Percentiles rank a stretch among this genome's conserved stretches.
phyloP scores from a whole-genome alignment of 345 rosid genomes.

The Syzygium oleosum region DNA sequence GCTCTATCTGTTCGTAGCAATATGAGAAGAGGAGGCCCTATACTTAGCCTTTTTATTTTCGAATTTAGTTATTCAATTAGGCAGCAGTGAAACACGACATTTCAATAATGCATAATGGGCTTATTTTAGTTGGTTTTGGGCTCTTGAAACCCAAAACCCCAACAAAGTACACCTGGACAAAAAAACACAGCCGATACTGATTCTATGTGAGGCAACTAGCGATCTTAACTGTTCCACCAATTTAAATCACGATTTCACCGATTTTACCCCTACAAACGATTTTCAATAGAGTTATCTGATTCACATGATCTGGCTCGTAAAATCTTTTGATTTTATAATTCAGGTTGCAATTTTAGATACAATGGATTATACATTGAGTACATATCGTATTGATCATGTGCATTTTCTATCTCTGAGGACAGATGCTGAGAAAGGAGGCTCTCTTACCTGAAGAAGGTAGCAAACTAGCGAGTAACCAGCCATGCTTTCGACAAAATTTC shows the following conservation, averaged over 20 bases:
- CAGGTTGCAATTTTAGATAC: neutral
- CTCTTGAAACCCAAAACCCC: neutral
- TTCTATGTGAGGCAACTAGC: neutral
- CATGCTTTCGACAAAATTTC: slow-evolving; percentile 99
- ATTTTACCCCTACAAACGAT: neutral
- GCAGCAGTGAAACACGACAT: neutral
- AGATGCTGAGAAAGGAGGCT: neutral
- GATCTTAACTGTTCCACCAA: neutral
- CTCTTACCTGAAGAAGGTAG: slow-evolving; percentile 86
- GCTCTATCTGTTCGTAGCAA: neutral
- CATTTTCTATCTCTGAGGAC: neutral
- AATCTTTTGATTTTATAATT: neutral
- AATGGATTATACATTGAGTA: neutral
- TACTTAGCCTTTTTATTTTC: too few relatives aligned
- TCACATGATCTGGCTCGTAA: neutral
- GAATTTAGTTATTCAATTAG: neutral
- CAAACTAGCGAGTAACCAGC: slow-evolving; percentile 98
- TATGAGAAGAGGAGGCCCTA: neutral
- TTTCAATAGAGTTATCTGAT: neutral
- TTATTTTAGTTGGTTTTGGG: neutral
- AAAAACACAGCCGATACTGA: neutral
- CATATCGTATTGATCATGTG: neutral
- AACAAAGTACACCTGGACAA: neutral
- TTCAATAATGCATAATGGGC: neutral
- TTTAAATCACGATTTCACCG: neutral